Evolutionary conservation across 495 filamentous ascomycete species (phyloP), one percentile per base, ranked within the genome.

Genomic region (Trichoderma parareesei): DNA sequence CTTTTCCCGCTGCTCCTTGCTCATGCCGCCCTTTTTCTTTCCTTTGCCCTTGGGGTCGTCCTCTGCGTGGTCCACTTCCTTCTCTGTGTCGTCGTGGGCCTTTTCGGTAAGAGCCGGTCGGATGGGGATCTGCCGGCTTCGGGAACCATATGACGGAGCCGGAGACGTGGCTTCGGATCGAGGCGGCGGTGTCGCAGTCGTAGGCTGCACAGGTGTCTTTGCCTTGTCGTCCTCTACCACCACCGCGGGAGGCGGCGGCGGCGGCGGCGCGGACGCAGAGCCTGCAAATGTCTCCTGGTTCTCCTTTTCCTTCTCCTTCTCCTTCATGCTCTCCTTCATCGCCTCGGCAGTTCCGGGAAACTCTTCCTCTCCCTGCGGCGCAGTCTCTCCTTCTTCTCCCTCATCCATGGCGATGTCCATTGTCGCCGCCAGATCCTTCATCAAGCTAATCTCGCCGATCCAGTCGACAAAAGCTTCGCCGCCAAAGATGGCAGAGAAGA

Each of bases 401-500:
- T 82, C 85, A 62, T 87, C 79, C 83, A 88, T 88, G 18, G 90
- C 91, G 66, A 96, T 96, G 69, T 94, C 91, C 90, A 94, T 93
- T 3, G 91, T 92, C 65, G 89, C 86, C 4, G 90, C 93, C 44
- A 95, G 79, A 69, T 94, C 92, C 75, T 93, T 94, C 88, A 96
- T 93, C 62, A 96, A 82, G 59, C 88, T 92, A 66, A 96, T 92
- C 77, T 96, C 91, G 63, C 92, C 91, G 69, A 94, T 95, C 72
- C 92, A 85, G 75, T 94, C 93, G 35, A 88, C 82, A 71, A 99
- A 99, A 5, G 95, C 94, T 65, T 96, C 93, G 43, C 94, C 94
- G 67, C 94, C 94, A 70, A 99, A 99, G 66, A 99, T 98, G 83
- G 92, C 96, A 68, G 90, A 87, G 76, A 99, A 98, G 85, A 99